These are phyloP conservation scores for Moesziomyces parantarcticus DNA, from an alignment of 1,284 basidiomycete species.

Conservation along the genomic window DNA sequence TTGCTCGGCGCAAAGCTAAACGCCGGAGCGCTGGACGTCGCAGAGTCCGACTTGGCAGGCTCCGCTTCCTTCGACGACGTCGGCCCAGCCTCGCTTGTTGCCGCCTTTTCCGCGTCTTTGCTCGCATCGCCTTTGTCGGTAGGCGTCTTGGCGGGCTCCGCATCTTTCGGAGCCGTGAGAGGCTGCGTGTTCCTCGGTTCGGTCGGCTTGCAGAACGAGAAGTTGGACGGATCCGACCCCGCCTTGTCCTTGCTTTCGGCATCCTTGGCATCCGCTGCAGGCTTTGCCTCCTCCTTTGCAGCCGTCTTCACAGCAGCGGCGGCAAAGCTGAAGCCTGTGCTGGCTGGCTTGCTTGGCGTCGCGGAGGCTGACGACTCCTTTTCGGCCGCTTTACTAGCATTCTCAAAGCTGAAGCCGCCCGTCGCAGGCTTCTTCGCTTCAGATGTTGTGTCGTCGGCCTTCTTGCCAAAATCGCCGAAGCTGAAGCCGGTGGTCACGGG, in stretches of 20 bases:
- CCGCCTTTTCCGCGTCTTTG: constrained; percentile 2
- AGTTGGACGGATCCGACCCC: constrained; percentile 17
- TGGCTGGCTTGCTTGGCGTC: background rate
- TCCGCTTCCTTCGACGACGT: background rate
- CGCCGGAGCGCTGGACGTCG: constrained; percentile 9
- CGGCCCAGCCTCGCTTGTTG: background rate
- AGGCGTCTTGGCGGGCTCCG: constrained; percentile 1
- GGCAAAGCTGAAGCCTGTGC: background rate
- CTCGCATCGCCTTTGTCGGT: constrained; percentile 1
- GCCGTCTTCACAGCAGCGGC: too few species aligned
- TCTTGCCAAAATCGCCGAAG: constrained; percentile 12
- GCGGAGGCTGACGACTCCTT: background rate
- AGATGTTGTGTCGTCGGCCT: background rate
- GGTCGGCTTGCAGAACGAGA: constrained; percentile 33
- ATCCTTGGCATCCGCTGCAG: constrained; percentile 4
- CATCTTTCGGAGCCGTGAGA: constrained; percentile 7
- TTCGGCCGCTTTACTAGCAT: background rate
- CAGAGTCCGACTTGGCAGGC: background rate
- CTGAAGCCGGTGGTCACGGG: constrained; percentile 1
- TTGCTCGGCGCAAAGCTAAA: constrained; percentile 41
- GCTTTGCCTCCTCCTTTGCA: background rate
- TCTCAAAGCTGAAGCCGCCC: constrained; percentile 15
- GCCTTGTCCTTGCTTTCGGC: constrained; percentile 1
- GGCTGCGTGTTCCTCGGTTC: constrained; percentile 32
- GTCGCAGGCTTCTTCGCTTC: background rate